phyloP scores from a whole-genome alignment of 2,329 filamentous ascomycete species.

The Cladophialophora psammophila region DNA sequence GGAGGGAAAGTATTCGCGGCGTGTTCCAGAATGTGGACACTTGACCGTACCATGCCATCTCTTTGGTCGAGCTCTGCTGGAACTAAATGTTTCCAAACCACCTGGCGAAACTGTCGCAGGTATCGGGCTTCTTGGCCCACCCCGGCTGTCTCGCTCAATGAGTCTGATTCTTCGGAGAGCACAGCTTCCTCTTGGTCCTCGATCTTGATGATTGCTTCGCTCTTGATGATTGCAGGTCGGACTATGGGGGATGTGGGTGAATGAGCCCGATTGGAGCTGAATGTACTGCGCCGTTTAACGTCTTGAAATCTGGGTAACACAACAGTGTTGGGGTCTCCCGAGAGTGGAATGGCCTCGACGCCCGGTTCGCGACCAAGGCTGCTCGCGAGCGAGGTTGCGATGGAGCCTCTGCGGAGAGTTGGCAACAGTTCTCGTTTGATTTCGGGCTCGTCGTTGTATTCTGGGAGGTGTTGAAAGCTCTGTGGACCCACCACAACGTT shows the following conservation, averaged over 20 bases:
- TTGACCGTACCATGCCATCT: constrained; percentile 43
- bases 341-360: constrained; percentile 34
- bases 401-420: constrained; percentile 40
- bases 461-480: constrained; percentile 61
- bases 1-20: constrained; percentile 60
- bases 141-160: constrained; percentile 8
- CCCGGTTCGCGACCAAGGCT: constrained; percentile 44
- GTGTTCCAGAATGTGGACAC: constrained; percentile 54
- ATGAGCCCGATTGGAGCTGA: constrained; percentile 44
- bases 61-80: constrained; percentile 41
- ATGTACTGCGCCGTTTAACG: constrained; percentile 45
- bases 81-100: constrained; percentile 53
- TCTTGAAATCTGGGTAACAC: constrained; percentile 61
- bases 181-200: constrained; percentile 30
- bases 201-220: constrained; percentile 16
- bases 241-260: constrained; percentile 46
- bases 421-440: constrained; percentile 40
- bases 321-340: constrained; percentile 57
- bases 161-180: constrained; percentile 27
- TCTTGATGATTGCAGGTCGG: constrained; percentile 25
- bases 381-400: constrained; percentile 43
- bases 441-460: constrained; percentile 55
- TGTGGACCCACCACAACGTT: constrained; percentile 62
- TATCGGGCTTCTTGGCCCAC: constrained; percentile 45
- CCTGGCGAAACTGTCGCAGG: constrained; percentile 50